These are phyloP conservation scores for Climacium dendroides DNA, from an alignment of 225 moss, liverwort and hornwort genomes.

Conservation along the genomic window DNA sequence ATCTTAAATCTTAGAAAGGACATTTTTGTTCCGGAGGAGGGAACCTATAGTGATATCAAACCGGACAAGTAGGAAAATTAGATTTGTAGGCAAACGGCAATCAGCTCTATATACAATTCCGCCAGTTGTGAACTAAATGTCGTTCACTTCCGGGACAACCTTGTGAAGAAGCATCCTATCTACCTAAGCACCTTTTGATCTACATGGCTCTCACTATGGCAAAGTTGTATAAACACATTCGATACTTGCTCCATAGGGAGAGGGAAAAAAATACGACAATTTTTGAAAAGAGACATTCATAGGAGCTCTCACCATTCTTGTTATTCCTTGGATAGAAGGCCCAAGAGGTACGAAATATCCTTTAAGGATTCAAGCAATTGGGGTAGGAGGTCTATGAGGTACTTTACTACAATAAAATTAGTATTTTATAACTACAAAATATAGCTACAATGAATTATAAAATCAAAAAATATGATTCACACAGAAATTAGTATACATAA, in stretches of 20 bases:
- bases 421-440: no score
- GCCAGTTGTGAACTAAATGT: rapidly evolving
- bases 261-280: rapidly evolving
- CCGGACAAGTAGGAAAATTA: rapidly evolving
- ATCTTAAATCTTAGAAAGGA: no score
- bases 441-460: no score
- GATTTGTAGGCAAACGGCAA: rapidly evolving
- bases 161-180: rapidly evolving
- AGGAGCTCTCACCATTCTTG: rapidly evolving
- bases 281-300: rapidly evolving
- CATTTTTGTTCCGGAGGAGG: rapidly evolving
- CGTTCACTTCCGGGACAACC: rapidly evolving
- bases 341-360: rapidly evolving
- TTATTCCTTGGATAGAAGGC: background rate
- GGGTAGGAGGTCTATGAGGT: no score
- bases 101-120: rapidly evolving
- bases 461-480: no score
- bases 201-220: background rate
- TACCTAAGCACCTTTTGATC: background rate
- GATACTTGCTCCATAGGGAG: rapidly evolving
- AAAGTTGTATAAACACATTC: background rate
- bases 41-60: rapidly evolving
- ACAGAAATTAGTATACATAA: no score
- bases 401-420: no score
- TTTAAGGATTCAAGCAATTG: rapidly evolving